Evolutionary conservation across 805 yeast genomes (phyloP).

Genomic region (Starmerella geochares): DNA sequence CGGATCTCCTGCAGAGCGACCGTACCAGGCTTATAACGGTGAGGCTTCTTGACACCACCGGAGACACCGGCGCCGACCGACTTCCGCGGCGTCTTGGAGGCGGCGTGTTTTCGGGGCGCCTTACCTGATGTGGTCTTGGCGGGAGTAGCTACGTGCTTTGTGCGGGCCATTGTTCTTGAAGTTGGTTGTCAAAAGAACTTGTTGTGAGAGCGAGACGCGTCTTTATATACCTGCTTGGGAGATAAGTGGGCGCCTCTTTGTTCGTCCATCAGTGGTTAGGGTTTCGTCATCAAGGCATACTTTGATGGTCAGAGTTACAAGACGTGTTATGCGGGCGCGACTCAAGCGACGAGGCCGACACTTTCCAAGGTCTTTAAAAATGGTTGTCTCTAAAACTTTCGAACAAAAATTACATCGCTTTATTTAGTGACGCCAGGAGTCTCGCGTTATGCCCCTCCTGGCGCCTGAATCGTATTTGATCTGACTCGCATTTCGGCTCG

Average conservation of each 20-base stretch:
- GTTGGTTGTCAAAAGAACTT: neutral
- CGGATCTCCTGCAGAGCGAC: conserved; percentile 87
- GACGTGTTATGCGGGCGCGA: neutral
- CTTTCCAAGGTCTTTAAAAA: neutral
- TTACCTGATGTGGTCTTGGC: conserved; percentile 88
- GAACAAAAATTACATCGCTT: neutral
- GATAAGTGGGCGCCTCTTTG: neutral
- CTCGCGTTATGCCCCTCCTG: neutral
- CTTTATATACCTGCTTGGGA: conserved; percentile 7
- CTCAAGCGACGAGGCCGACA: neutral
- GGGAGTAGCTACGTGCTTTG: conserved; percentile 59
- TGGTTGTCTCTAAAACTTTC: neutral
- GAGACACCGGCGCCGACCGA: conserved; percentile 63
- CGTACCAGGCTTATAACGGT: conserved; percentile 92
- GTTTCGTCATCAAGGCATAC: conserved; percentile 1
- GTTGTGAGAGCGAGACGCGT: neutral
- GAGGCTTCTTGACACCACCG: conserved; percentile 88
- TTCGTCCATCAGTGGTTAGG: neutral
- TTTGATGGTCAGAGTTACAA: neutral
- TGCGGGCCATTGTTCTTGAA: conserved; percentile 26
- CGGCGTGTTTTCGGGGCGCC: conserved; percentile 86
- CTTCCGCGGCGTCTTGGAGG: conserved; percentile 84
- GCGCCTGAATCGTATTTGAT: neutral
- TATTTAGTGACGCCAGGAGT: neutral
- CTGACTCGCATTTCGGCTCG: neutral